Conservation (phyloP, 768 basidiomycete species). For the Boletus coccyginus region DNA sequence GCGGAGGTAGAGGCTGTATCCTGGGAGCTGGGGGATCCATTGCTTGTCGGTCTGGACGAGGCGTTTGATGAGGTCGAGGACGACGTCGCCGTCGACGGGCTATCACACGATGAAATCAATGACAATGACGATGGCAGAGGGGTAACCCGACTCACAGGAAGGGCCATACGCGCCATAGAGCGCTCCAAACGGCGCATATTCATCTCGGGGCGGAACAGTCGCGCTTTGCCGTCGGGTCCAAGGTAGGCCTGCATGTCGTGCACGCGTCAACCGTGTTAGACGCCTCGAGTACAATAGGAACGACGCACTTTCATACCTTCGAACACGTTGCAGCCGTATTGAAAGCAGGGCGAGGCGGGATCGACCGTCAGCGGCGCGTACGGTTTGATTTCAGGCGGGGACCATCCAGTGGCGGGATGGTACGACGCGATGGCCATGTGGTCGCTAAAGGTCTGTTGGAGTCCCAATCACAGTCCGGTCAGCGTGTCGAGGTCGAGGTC, state of each 20-base stretch:
- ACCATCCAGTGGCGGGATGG: slow-evolving; percentile 65
- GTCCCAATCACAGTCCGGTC: neutral
- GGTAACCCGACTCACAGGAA: slow-evolving; percentile 49
- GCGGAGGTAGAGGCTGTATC: slow-evolving; percentile 84
- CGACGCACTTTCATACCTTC: slow-evolving; percentile 63
- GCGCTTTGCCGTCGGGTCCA: slow-evolving; percentile 66
- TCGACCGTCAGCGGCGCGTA: slow-evolving; percentile 61
- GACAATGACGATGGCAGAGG: too few relatives aligned
- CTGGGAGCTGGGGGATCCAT: slow-evolving; percentile 78
- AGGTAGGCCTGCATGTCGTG: slow-evolving; percentile 52
- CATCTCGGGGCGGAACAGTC: slow-evolving; percentile 78
- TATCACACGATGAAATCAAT: slow-evolving; percentile 3
- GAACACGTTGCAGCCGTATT: slow-evolving; percentile 59
- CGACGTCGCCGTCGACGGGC: slow-evolving; percentile 45
- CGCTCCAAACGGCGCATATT: slow-evolving; percentile 82
- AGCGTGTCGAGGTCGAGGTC: neutral
- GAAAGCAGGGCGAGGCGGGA: slow-evolving; percentile 53
- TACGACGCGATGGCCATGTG: slow-evolving; percentile 76
- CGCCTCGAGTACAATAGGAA: too few relatives aligned
- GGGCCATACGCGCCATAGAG: slow-evolving; percentile 67
- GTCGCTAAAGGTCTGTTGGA: slow-evolving; percentile 39
- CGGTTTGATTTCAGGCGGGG: slow-evolving; percentile 67
- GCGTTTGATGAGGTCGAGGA: slow-evolving; percentile 56
- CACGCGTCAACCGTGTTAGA: neutral
- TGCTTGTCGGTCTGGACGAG: slow-evolving; percentile 70